Evolutionary conservation across 1,284 basidiomycete genomes (phyloP).

Genomic region (Boletus mariae): DNA sequence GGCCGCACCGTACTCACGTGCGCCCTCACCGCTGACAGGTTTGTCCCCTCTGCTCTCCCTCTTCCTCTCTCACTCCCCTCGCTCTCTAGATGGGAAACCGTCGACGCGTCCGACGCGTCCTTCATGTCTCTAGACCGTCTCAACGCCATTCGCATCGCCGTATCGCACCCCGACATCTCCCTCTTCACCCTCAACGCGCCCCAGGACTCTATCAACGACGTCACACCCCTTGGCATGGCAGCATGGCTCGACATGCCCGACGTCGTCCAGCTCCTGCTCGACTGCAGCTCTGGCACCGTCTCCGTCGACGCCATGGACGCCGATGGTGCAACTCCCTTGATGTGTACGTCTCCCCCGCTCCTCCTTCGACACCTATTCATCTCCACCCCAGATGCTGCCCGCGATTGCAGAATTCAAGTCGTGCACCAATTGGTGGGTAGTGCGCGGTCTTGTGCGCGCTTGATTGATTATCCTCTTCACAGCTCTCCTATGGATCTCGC

Average conservation of each 20-base stretch:
- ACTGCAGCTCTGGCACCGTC: constrained; percentile 54
- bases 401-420: constrained; percentile 63
- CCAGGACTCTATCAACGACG: constrained; percentile 59
- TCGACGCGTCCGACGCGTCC: constrained; percentile 65
- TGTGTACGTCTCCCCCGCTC: constrained; percentile 55
- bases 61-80: neutral
- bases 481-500: constrained; percentile 65
- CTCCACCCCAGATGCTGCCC: constrained; percentile 56
- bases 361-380: constrained; percentile 6
- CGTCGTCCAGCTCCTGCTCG: constrained; percentile 55
- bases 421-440: constrained; percentile 56
- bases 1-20: constrained; percentile 63
- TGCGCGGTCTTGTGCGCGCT: neutral
- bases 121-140: constrained; percentile 55
- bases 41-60: constrained; percentile 20
- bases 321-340: constrained; percentile 69
- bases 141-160: constrained; percentile 49
- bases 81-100: constrained; percentile 55
- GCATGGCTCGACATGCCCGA: constrained; percentile 65
- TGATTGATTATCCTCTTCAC: constrained; percentile 8
- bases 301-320: constrained; percentile 68
- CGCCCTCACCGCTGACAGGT: constrained; percentile 69
- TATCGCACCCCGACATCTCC: constrained; percentile 53
- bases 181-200: constrained; percentile 68
- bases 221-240: constrained; percentile 70